Evolutionary conservation across 2,329 filamentous ascomycete genomes (phyloP).

Genomic region (Ophiostoma montium): DNA sequence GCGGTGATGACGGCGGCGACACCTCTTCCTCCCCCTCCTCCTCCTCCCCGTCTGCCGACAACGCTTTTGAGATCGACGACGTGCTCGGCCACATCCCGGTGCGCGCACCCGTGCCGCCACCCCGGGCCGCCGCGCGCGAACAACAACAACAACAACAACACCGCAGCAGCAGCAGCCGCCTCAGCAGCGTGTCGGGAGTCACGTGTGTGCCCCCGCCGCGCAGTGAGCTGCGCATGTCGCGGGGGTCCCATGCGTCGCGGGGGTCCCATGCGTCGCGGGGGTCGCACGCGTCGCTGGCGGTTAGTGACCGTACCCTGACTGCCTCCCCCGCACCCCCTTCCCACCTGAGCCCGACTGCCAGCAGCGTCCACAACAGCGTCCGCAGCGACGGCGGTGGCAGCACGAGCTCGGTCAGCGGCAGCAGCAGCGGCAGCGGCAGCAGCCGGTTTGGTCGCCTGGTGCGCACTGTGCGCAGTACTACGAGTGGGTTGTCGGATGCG

Average conservation of each 20-base stretch:
- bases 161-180: neutral
- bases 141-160: too few relatives aligned
- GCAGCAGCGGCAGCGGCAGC: neutral
- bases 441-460: neutral
- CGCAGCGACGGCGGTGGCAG: neutral
- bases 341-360: neutral
- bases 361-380: neutral
- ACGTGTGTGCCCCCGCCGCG: neutral
- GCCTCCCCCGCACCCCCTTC: too few relatives aligned
- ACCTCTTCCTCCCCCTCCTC: too few relatives aligned
- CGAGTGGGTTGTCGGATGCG: neutral
- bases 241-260: too few relatives aligned
- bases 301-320: too few relatives aligned
- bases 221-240: too few relatives aligned
- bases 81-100: conserved; percentile 9
- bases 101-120: conserved; percentile 18
- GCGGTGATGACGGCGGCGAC: neutral
- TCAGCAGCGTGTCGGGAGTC: neutral
- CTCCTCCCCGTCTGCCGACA: too few relatives aligned
- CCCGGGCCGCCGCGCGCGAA: conserved; percentile 12
- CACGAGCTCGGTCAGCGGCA: neutral
- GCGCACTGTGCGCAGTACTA: neutral
- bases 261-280: too few relatives aligned
- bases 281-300: too few relatives aligned
- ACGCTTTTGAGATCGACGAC: neutral